A percentile compares a stretch with the other conserved stretches of the same genome.
Conservation (phyloP, 768 basidiomycete species). For the Suillus subaureus region DNA sequence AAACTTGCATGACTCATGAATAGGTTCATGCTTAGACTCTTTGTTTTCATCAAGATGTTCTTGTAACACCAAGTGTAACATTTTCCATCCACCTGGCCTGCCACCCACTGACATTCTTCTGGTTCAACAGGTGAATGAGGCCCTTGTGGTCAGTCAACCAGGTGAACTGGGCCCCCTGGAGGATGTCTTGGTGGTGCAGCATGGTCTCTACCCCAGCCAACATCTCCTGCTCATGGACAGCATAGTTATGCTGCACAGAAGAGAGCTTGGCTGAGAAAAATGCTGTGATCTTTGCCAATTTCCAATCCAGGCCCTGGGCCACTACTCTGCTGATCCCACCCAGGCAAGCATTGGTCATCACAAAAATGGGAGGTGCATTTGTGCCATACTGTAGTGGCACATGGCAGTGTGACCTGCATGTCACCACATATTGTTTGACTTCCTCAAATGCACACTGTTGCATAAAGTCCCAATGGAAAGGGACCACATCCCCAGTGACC, state of each 20-base stretch:
- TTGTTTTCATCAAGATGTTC: too few relatives aligned
- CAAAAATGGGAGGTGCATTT: neutral
- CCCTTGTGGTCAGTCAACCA: conserved; percentile 33
- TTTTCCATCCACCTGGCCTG: too few relatives aligned
- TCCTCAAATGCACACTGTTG: neutral
- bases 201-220: conserved; percentile 38
- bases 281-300: fast-evolving
- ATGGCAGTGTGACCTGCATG: fast-evolving
- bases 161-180: conserved; percentile 32
- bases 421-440: neutral
- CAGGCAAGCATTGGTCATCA: neutral
- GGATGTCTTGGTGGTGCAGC: conserved; percentile 28
- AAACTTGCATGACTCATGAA: too few relatives aligned
- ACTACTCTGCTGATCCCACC: neutral
- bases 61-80: too few relatives aligned
- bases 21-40: too few relatives aligned
- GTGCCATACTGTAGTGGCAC: neutral
- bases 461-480: fast-evolving
- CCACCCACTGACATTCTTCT: conserved; percentile 37
- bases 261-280: conserved; percentile 30
- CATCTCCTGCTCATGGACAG: conserved; percentile 42
- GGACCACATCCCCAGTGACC: neutral
- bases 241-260: conserved; percentile 41
- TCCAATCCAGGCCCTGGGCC: neutral
- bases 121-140: conserved; percentile 31